A percentile compares a stretch with the other conserved stretches of the same genome.
Evolutionary conservation across 139 green algal species (phyloP).

Genomic region (Nannochloris sp.): DNA sequence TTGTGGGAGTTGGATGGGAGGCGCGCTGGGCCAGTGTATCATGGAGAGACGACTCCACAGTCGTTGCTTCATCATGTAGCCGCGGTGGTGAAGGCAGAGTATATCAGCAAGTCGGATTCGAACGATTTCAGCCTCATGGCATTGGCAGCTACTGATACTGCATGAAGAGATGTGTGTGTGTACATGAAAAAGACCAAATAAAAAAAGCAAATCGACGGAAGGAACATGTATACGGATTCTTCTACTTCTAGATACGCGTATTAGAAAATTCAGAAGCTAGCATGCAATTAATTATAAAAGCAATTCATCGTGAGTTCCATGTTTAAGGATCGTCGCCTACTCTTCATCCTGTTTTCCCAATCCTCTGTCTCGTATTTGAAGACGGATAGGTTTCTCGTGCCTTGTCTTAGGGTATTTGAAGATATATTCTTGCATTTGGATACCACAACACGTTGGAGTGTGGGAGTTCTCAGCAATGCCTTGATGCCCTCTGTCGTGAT

Average conservation of each 20-base stretch:
- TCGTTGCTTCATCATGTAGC: slow-evolving; percentile 58
- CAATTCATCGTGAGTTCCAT: slow-evolving; percentile 6
- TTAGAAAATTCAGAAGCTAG: slow-evolving; percentile 4
- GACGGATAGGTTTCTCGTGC: slow-evolving; percentile 5
- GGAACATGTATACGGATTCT: background rate
- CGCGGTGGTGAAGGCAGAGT: slow-evolving; percentile 39
- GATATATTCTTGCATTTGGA: slow-evolving; percentile 2
- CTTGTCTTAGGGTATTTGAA: background rate
- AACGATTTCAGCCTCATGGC: slow-evolving; percentile 59
- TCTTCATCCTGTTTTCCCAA: background rate
- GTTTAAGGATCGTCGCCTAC: background rate
- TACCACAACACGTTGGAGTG: slow-evolving; percentile 3
- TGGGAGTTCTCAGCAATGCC: background rate
- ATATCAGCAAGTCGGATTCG: slow-evolving; percentile 37
- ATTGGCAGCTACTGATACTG: slow-evolving; percentile 15
- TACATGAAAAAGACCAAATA: background rate
- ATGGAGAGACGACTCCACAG: slow-evolving; percentile 46
- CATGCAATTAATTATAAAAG: slow-evolving; percentile 7
- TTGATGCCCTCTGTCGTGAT: slow-evolving; percentile 2
- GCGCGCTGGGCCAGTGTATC: slow-evolving; percentile 50
- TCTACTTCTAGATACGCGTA: background rate
- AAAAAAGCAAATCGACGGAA: slow-evolving; percentile 1
- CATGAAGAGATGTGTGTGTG: too few species aligned
- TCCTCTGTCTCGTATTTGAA: slow-evolving; percentile 1
- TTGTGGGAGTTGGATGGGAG: slow-evolving; percentile 83